A percentile compares a stretch with the other conserved stretches of the same genome.
Evolutionary conservation across 805 yeast species (phyloP).

Genomic region (Hemisphaericaspora nanyangensis): DNA sequence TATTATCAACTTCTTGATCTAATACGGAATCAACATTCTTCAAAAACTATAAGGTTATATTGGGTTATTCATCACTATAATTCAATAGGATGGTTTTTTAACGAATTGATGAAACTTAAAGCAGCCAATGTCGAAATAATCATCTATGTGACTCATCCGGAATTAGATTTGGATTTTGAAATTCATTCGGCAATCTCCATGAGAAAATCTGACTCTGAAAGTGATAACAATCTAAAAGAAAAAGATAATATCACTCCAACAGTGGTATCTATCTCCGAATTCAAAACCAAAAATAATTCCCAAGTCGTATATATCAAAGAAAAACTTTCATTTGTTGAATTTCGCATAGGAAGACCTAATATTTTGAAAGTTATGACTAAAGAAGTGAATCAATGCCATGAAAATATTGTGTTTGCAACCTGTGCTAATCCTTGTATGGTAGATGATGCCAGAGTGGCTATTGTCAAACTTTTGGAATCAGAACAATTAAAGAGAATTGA

Average conservation of each 20-base stretch:
- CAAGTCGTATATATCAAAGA: background rate
- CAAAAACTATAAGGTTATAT: conserved; percentile 22
- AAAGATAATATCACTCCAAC: background rate
- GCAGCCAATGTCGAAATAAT: conserved; percentile 31
- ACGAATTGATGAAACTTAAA: conserved; percentile 31
- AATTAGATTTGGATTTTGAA: conserved; percentile 5
- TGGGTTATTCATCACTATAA: conserved; percentile 40
- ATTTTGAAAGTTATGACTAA: conserved; percentile 33
- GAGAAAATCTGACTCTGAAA: background rate
- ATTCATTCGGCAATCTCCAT: background rate
- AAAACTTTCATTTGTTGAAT: conserved; percentile 22
- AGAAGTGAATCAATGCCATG: conserved; percentile 33
- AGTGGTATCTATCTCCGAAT: background rate
- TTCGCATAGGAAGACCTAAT: conserved; percentile 48
- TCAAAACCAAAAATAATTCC: background rate
- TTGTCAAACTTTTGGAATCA: conserved; percentile 38
- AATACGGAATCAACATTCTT: conserved; percentile 10
- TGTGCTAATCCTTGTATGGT: conserved; percentile 64
- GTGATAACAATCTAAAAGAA: background rate
- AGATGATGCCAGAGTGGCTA: conserved; percentile 50
- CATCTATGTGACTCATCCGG: conserved; percentile 40
- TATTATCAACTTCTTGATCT: conserved; percentile 29
- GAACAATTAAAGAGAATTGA: conserved; percentile 49
- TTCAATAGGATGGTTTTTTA: conserved; percentile 37
- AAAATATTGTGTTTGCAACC: conserved; percentile 50